Evolutionary conservation across 441 rosid species (phyloP).

Genomic region (Brassica hybrid): DNA sequence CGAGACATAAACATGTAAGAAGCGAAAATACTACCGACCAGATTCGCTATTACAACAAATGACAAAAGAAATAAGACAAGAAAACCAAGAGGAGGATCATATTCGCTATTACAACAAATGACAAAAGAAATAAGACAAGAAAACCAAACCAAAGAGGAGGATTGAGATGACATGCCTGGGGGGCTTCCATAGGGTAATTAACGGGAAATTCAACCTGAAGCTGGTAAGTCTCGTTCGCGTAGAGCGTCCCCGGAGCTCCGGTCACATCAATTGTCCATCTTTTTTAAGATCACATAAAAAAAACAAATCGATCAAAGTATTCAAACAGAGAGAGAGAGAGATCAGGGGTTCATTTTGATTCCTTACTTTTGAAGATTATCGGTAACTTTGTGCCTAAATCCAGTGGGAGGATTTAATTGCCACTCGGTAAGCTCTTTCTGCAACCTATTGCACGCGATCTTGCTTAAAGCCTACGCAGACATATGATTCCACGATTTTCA

Average conservation of each 20-base stretch:
- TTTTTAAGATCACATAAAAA: constrained; percentile 21
- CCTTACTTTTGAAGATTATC: constrained; percentile 65
- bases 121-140: not conserved
- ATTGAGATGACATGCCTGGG: constrained; percentile 52
- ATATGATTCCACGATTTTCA: not conserved
- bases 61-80: not conserved
- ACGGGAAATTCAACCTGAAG: constrained; percentile 79
- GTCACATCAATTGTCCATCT: constrained; percentile 76
- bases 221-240: constrained; percentile 71
- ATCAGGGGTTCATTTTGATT: not conserved
- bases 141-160: not conserved
- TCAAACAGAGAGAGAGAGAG: not conserved
- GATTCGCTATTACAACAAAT: not conserved
- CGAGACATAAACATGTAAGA: not conserved
- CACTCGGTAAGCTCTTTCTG: constrained; percentile 72
- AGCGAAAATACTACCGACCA: not conserved
- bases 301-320: not conserved
- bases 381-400: constrained; percentile 66
- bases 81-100: not conserved
- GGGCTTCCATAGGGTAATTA: constrained; percentile 79
- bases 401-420: constrained; percentile 63
- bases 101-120: not conserved
- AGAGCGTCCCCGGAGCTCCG: constrained; percentile 75
- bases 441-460: constrained; percentile 65
- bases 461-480: constrained; percentile 54